Conservation (phyloP, 2,329 filamentous ascomycete species). For the Cladorrhinum sp. region DNA sequence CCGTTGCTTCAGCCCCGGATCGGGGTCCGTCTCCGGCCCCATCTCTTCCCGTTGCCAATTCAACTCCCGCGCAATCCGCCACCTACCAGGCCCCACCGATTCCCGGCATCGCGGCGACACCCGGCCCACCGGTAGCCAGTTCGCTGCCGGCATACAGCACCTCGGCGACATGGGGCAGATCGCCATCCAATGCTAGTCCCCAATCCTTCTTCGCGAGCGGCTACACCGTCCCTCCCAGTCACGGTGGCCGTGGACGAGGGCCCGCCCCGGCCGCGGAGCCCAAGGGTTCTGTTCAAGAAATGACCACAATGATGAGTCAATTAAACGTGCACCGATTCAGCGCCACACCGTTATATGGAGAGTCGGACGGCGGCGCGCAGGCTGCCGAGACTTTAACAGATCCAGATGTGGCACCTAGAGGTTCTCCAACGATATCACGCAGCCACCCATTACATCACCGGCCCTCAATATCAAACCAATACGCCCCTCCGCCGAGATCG, state of each 20-base stretch:
- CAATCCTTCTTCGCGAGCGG: conserved; percentile 16
- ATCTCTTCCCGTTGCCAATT: not conserved
- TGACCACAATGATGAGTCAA: conserved; percentile 24
- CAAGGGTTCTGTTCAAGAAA: conserved; percentile 13
- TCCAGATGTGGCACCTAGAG: conserved; percentile 15
- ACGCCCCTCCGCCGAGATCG: not conserved
- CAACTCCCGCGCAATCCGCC: not conserved
- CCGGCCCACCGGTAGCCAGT: not conserved
- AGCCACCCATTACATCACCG: conserved; percentile 7
- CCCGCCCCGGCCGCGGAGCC: conserved; percentile 11
- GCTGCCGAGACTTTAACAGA: conserved; percentile 29
- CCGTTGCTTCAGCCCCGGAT: not conserved
- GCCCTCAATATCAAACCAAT: not conserved
- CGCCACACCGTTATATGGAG: conserved; percentile 25
- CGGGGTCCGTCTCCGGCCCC: conserved; percentile 1
- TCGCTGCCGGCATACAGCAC: conserved; percentile 9
- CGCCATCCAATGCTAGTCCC: conserved; percentile 19
- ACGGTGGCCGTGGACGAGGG: not conserved
- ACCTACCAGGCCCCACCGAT: not conserved
- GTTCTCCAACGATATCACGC: conserved; percentile 12
- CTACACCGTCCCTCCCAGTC: conserved; percentile 10
- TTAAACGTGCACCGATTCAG: conserved; percentile 24
- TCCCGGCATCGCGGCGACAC: not conserved
- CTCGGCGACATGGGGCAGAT: conserved; percentile 19
- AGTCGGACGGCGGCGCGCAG: conserved; percentile 29